Base-by-base conservation (phyloP, 495 filamentous ascomycete genomes). In the Aspergillus conjunctus region DNA sequence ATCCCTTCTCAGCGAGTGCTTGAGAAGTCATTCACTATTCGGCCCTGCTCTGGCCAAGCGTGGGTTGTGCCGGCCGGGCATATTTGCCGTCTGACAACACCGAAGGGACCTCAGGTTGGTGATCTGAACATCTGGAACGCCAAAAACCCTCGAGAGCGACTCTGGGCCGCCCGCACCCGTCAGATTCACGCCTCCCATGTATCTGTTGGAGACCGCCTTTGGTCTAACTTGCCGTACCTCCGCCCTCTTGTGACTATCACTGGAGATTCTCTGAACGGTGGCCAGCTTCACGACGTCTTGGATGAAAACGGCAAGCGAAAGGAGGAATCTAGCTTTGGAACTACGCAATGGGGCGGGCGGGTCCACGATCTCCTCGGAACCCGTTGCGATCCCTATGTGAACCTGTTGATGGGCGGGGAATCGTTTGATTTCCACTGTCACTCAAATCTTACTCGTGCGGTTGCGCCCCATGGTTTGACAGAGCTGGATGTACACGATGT, bases 81-180 rank as follows among this genome's bases (percentile, higher is more conserved):
- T 48, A 79, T 93, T 59, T 83, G 90, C 55, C 84, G 86, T 4
- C 78, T 93, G 54, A 87, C 85, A 18, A 92, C 89, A 0, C 88
- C 88, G 1, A 75, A 88, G 46, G 90, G 90, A 0, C 86, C 90
- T 0, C 89, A 92, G 67, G 89, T 91, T 0, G 91, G 89, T 32
- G 90, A 94, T 64, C 77, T 94, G 22, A 94, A 94, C 68, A 83
- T 93, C 65, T 94, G 87, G 87, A 89, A 88, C 50, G 79, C 78
- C 34, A 78, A 87, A 56, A 91, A 93, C 66, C 89, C 90, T 0
- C 82, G 88, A 12, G 90, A 93, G 69, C 81, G 82, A 30, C 88
- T 94, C 72, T 94, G 90, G 90, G 91, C 91, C 2, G 77, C 84
- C 1, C 82, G 90, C 44, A 94, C 91, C 5, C 81, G 86, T 52